phyloP scores from a whole-genome alignment of 371 early-diverging fungal genomes.

The Lichtheimia ramosa region DNA sequence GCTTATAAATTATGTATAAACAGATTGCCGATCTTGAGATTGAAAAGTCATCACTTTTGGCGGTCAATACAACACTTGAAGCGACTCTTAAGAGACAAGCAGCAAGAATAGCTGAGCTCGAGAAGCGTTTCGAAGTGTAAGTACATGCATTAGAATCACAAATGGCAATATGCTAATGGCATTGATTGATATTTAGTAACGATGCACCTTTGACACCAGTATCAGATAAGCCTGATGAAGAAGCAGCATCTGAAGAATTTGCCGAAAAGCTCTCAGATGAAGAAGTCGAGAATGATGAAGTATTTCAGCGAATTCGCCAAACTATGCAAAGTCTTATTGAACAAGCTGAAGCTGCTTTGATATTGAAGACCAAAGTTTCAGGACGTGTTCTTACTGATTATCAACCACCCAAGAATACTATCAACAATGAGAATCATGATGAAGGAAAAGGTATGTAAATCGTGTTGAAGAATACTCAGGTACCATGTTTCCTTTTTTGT shows the following conservation, averaged over 20 bases:
- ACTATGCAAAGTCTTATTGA: conserved; percentile 40
- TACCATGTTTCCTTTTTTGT: no score
- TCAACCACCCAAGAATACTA: no score
- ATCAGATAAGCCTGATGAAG: conserved; percentile 27
- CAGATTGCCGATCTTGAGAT: conserved; percentile 58
- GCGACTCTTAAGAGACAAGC: conserved; percentile 40
- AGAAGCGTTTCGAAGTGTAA: conserved; percentile 39
- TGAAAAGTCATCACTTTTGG: conserved; percentile 45
- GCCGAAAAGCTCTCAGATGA: conserved; percentile 23
- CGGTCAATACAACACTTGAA: conserved; percentile 47
- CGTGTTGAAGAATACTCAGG: no score
- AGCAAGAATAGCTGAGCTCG: conserved; percentile 36
- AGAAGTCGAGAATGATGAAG: conserved; percentile 35
- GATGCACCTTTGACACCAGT: conserved; percentile 32
- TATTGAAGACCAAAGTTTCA: conserved; percentile 22
- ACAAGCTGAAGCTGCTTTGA: conserved; percentile 42
- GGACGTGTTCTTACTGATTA: conserved; percentile 16
- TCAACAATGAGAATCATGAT: no score
- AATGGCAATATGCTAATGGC: no score
- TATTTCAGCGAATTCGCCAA: conserved; percentile 32
- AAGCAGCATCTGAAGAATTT: conserved; percentile 1
- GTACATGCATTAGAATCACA: no score
- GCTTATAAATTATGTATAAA: conserved; percentile 3
- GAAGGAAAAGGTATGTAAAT: no score
- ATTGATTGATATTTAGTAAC: not conserved